Evolutionary conservation across 257 asterid genomes (phyloP), one percentile per base, ranked within the genome.

Genomic region (Galeopsis tetrahit): DNA sequence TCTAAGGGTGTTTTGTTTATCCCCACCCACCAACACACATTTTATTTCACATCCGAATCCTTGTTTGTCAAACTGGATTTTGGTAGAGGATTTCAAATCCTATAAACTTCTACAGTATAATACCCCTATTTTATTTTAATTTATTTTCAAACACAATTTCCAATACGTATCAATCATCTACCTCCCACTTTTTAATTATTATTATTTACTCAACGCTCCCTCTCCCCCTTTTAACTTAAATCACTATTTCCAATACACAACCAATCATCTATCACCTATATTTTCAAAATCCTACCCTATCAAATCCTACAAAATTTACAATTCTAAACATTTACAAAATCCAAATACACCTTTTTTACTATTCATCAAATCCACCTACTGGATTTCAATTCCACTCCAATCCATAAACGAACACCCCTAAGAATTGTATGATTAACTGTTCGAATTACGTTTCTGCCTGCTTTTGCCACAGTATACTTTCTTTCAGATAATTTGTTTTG

Each of bases 401-500:
- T 46, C 15, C 52, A 46, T 46, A 46, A 10, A 11, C 52, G 13
- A 46, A 11, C 52, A 46, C 14, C 4, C 52, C 52, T 10, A 3
- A 46, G 32, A 58, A 53, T 7, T 13, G 17, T 51, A 51, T 10
- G 58, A 48, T 17, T 51, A 51, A 51, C 6, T 46, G 40, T 17
- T 62, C 33, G 55, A 60, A 40, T 6, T 71, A 33, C 11, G 15
- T 33, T 31, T 5, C 13, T 36, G 48, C 73, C 57, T 32, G 49
- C 17, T 58, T 55, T 10, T 38, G 10, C 11, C 33, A 14, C 40
- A 42, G 38, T 35, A 14, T 46, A 15, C 63, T 68, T 53, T 72
- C 77, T 61, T 75, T 69, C 60, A 43, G 66, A 66, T 60, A 63
- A 44, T 3, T 17, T 77, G 61, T 52, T 73, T 61, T 59, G 39